Evolutionary conservation across 768 basidiomycete species (phyloP).

Genomic region (Polyporus arcularius): DNA sequence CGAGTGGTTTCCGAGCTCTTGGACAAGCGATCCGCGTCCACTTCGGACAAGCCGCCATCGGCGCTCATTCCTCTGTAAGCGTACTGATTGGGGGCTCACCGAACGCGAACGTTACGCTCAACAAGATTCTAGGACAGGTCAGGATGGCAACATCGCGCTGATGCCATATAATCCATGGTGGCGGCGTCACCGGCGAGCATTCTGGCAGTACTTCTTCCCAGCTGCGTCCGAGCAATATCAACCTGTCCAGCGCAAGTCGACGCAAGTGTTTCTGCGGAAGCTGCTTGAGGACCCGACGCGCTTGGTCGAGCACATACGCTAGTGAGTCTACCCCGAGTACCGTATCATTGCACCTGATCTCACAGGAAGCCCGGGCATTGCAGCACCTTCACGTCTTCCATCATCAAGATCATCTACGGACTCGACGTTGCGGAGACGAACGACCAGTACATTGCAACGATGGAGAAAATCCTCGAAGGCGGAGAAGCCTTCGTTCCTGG

Average conservation of each 20-base stretch:
- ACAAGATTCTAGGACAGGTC: slow-evolving; percentile 3
- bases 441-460: slow-evolving; percentile 15
- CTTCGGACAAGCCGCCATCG: slow-evolving; percentile 19
- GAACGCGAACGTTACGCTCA: not conserved
- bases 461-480: slow-evolving; percentile 7
- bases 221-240: not conserved
- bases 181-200: slow-evolving; percentile 12
- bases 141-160: slow-evolving; percentile 1
- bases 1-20: slow-evolving; percentile 19
- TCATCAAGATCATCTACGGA: slow-evolving; percentile 5
- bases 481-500: not conserved
- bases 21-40: slow-evolving; percentile 24
- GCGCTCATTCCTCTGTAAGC: slow-evolving; percentile 5
- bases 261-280: slow-evolving; percentile 8
- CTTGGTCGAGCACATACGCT: not conserved
- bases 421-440: not conserved
- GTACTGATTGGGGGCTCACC: not conserved
- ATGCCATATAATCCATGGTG: slow-evolving; percentile 11
- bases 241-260: not conserved
- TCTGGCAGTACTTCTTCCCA: slow-evolving; percentile 14
- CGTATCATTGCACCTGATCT: not conserved
- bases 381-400: slow-evolving; percentile 5
- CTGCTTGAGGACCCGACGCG: slow-evolving; percentile 3
- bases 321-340: not conserved
- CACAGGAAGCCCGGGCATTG: not conserved